Evolutionary conservation across 129 eudicot genomes (phyloP), one percentile per base, ranked within the genome.

Genomic region (Helianthus tuberosus): DNA sequence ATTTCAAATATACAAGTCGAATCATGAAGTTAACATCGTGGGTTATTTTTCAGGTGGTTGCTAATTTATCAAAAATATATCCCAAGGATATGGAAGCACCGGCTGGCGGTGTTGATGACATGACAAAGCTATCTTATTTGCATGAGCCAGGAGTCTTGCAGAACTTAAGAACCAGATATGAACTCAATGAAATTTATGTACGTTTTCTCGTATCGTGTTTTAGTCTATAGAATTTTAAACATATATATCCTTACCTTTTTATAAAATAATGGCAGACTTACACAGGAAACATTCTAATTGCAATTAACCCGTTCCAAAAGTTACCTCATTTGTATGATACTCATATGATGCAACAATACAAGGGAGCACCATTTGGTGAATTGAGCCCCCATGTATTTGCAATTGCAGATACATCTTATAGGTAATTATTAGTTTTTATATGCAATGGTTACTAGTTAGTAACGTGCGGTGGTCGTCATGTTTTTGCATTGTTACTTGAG

Each of bases 271-370:
- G 80, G 54, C 97, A 95, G 99, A 95, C 99, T 51, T 95, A 95
- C 80, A 95, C 99, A 0, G 99, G 97, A 84, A 95, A 91, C 84
- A 95, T 95, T 75, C 83, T 95, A 43, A 95, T 95, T 71, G 99
- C 99, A 65, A 95, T 95, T 47, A 95, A 95, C 80, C 99, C 99
- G 27, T 95, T 95, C 64, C 99, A 95, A 89, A 86, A 91, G 78
- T 75, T 95, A 84, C 87, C 97, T 80, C 99, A 91, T 87, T 77
- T 95, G 13, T 95, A 95, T 57, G 89, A 89, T 75, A 58, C 75
- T 49, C 97, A 95, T 73, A 95, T 95, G 99, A 95, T 95, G 99
- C 90, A 95, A 88, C 99, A 95, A 82, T 95, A 95, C 89, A 95
- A 91, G 55, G 99, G 99, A 76, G 96, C 99, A 35, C 90, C 90